Percentiles rank a stretch among this genome's conserved stretches.
phyloP scores from a whole-genome alignment of 108 stramenopile species.

The Seminavis robusta region DNA sequence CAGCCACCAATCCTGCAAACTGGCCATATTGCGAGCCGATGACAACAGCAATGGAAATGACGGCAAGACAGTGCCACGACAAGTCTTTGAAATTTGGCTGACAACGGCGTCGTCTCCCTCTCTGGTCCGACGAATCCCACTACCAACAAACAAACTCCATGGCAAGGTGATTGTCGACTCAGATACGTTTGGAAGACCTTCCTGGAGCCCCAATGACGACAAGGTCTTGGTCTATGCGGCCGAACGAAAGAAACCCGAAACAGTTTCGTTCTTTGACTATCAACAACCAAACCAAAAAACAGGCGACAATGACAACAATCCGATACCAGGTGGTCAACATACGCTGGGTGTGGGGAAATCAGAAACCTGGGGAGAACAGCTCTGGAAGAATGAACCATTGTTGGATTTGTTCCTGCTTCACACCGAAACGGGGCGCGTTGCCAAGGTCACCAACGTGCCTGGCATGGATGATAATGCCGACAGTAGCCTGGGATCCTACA shows the following conservation, averaged over 20 bases:
- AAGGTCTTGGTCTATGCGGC: constrained; percentile 58
- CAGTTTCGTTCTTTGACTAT: constrained; percentile 36
- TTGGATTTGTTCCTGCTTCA: constrained; percentile 61
- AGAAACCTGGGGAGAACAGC: constrained; percentile 80
- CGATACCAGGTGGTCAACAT: constrained; percentile 46
- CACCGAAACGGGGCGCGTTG: constrained; percentile 54
- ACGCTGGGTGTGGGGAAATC: constrained; percentile 61
- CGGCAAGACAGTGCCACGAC: constrained; percentile 12
- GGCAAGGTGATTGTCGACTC: constrained; percentile 61
- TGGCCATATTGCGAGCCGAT: constrained; percentile 46
- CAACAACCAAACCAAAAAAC: constrained; percentile 4
- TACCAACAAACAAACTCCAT: constrained; percentile 37
- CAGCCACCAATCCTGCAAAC: constrained; percentile 61
- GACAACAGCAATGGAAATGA: constrained; percentile 14
- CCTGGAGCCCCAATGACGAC: constrained; percentile 66
- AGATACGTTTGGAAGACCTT: constrained; percentile 58
- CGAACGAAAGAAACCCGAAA: constrained; percentile 48
- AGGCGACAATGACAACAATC: not conserved
- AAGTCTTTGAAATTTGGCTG: constrained; percentile 73
- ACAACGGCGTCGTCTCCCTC: constrained; percentile 25
- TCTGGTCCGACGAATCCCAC: constrained; percentile 43
- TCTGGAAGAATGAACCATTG: constrained; percentile 35
- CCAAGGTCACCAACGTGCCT: constrained; percentile 54
- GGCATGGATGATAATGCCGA: constrained; percentile 6
- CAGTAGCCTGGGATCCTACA: constrained; percentile 27